Percentiles rank a stretch among this genome's conserved stretches.
Evolutionary conservation across 768 basidiomycete species (phyloP).

Genomic region (Ramaria sp.): DNA sequence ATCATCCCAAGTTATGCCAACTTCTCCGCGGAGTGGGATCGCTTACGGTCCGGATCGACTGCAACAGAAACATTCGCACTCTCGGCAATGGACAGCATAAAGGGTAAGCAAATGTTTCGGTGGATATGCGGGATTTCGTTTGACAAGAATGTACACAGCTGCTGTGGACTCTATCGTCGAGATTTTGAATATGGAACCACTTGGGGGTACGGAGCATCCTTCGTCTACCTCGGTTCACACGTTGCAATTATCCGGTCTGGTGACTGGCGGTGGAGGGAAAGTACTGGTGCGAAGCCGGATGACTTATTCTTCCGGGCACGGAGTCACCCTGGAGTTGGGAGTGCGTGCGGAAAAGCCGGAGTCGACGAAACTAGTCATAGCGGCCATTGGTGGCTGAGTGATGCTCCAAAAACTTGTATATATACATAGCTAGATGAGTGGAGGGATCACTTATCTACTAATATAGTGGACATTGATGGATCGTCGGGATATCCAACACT

Average conservation of each 20-base stretch:
- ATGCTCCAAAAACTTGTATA: background rate
- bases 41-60: constrained; percentile 62
- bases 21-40: constrained; percentile 93
- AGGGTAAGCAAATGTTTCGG: constrained; percentile 46
- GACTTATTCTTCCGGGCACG: constrained; percentile 84
- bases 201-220: constrained; percentile 84
- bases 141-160: constrained; percentile 34
- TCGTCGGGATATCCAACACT: background rate
- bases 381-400: constrained; percentile 66
- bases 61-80: constrained; percentile 91
- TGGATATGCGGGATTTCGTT: constrained; percentile 12
- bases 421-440: background rate
- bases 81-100: constrained; percentile 84
- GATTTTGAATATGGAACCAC: constrained; percentile 92
- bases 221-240: constrained; percentile 84
- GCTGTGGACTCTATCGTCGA: constrained; percentile 95
- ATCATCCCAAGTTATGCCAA: constrained; percentile 91
- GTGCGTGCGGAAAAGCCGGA: constrained; percentile 88
- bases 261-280: constrained; percentile 91
- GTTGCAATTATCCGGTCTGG: constrained; percentile 83
- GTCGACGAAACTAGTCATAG: constrained; percentile 77
- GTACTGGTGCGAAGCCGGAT: constrained; percentile 89
- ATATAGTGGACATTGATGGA: background rate
- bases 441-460: background rate
- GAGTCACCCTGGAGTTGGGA: constrained; percentile 85